These are phyloP conservation scores for Lactifluus pinguis DNA, from an alignment of 768 basidiomycete genomes.

Conservation along the genomic window DNA sequence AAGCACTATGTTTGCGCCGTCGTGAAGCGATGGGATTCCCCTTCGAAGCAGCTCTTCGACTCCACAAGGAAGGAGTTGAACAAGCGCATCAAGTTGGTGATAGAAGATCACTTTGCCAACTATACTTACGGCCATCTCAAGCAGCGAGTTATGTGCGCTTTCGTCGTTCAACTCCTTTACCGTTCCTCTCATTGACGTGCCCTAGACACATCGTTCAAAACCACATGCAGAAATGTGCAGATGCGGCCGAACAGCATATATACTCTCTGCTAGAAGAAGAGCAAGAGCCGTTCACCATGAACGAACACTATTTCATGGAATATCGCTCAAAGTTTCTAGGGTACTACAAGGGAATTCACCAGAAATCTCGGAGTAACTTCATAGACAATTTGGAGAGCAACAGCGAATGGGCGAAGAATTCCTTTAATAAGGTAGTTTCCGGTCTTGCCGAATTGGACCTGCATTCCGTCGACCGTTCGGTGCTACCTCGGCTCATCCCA, in stretches of 20 bases:
- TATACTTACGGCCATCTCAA: background rate
- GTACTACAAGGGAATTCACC: background rate
- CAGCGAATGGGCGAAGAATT: background rate
- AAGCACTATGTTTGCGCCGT: constrained; percentile 17
- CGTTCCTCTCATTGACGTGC: background rate
- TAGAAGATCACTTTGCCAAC: background rate
- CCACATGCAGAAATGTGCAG: background rate
- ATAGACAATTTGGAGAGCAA: background rate
- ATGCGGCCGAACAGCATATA: background rate
- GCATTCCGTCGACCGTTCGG: constrained; percentile 28
- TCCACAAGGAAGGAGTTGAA: background rate
- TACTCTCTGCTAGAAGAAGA: background rate
- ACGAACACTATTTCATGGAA: background rate
- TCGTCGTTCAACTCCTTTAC: background rate
- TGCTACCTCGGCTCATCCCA: constrained; percentile 41
- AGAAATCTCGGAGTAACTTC: background rate
- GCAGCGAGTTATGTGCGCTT: background rate
- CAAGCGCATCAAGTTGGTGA: background rate
- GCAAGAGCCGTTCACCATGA: background rate
- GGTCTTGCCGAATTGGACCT: constrained; percentile 34
- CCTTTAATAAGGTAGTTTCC: constrained; percentile 25
- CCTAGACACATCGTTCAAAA: background rate
- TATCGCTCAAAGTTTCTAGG: background rate
- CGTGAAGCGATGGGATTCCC: constrained; percentile 16
- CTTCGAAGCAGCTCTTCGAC: constrained; percentile 20